Percentiles rank a stretch among this genome's conserved stretches.
Evolutionary conservation across 192 early-diverging fungal species (phyloP).

Genomic region (Mortierella hygrophila): DNA sequence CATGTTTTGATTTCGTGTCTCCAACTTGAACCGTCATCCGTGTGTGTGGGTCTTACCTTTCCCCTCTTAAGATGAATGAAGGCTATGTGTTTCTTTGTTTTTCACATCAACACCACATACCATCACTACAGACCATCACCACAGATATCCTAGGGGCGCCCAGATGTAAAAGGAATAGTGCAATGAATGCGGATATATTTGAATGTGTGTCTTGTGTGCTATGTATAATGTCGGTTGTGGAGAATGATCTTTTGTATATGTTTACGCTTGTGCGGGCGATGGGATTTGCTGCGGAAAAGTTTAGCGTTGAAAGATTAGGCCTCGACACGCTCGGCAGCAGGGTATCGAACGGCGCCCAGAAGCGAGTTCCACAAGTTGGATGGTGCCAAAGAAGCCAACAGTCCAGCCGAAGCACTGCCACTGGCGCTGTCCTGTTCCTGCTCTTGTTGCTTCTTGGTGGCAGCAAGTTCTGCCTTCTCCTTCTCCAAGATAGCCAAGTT

Average conservation of each 20-base stretch:
- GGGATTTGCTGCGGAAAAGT: neutral
- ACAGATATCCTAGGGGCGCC: neutral
- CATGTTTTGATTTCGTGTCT: no score
- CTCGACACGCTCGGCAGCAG: neutral
- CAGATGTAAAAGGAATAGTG: neutral
- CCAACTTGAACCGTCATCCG: no score
- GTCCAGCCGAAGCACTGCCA: neutral
- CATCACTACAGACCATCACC: no score
- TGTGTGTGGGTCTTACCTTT: no score
- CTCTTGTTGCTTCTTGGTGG: neutral
- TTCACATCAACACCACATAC: no score
- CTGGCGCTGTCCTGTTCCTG: neutral
- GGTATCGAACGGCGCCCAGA: neutral
- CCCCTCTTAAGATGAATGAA: no score
- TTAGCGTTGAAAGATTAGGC: neutral
- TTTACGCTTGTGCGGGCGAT: neutral
- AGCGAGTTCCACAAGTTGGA: constrained; percentile 23
- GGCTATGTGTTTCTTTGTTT: no score
- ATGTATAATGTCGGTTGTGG: neutral
- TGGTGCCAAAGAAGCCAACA: constrained; percentile 1
- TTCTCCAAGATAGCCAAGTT: neutral
- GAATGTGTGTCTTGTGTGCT: neutral
- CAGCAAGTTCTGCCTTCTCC: constrained; percentile 18
- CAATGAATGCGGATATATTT: neutral
- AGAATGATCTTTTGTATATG: neutral